Evolutionary conservation across 192 early-diverging fungal genomes (phyloP), one percentile per base, ranked within the genome.

Genomic region (Coemansia sp.): DNA sequence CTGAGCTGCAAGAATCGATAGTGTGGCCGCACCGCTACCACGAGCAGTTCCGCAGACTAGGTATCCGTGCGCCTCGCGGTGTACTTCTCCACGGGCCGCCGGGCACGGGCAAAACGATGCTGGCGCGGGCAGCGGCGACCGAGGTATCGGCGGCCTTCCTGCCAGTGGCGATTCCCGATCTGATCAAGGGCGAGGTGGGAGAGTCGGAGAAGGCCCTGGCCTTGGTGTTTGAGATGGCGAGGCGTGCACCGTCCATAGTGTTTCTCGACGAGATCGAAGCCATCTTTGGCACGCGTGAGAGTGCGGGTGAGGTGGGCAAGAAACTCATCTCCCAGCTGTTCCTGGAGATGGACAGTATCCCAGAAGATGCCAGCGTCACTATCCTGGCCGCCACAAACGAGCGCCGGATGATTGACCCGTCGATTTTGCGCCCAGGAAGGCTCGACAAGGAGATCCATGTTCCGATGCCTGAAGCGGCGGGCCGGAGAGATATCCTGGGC

Each of bases 181-280:
- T 96, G n/a, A 79, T 96, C 51, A 86, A 93, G 54, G 86, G 87
- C 18, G 87, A 92, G 54, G 81, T 97, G 2, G 92, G 92, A 8
- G 92, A 93, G 61, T 94, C 91, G 0, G 94, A 95, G 65, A 97
- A 97, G 65, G 86, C 91, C 5, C 81, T 95, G 12, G 76, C 82
- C 0, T 62, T 67, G 0, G 56, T 87, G 6, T 97, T 97, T 59
- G 64, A 74, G 33, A 79, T 67, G 0, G 94, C 92, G 2, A 71
- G 64, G 20, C 76, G 78, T 38, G 79, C 76, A 12, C 92, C 94
- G 0, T 85, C 80, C 47, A 85, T 97, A 23, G 61, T 97, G 11
- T 97, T 97, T 70, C 75, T 97, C 16, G 94, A 98, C 61, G 93
- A 98, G 56, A 75, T 98, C 35, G 94, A 98, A 43, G 84, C 90